Evolutionary conservation across 2,329 filamentous ascomycete species (phyloP).

Genomic region (Fusarium chaquense): DNA sequence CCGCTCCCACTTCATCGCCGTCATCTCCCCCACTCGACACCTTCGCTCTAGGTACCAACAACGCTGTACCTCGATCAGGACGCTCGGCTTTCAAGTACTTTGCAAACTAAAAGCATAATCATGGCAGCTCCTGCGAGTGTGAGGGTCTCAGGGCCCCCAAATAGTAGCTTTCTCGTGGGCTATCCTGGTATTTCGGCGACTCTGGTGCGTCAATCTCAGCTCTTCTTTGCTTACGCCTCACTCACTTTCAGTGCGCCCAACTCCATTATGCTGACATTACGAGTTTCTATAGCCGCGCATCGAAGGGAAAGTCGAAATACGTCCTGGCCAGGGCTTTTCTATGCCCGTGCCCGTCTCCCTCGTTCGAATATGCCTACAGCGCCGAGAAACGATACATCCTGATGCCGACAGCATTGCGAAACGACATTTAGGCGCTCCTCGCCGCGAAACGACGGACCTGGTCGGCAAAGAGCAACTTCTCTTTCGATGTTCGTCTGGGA

Average conservation of each 20-base stretch:
- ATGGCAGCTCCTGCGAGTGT: conserved; percentile 65
- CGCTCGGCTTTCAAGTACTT: conserved; percentile 22
- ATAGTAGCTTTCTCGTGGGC: conserved; percentile 95
- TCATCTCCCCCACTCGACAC: conserved; percentile 42
- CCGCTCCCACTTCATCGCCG: conserved; percentile 37
- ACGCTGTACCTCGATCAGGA: conserved; percentile 19
- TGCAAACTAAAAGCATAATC: conserved; percentile 33
- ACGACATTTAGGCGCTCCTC: conserved; percentile 88
- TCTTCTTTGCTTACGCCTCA: conserved; percentile 28
- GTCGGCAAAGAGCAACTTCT: conserved; percentile 96
- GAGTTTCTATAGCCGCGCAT: conserved; percentile 79
- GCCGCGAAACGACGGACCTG: conserved; percentile 90
- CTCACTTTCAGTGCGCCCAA: conserved; percentile 21
- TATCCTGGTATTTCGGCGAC: conserved; percentile 99
- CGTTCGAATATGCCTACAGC: conserved; percentile 92
- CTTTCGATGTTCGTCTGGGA: conserved; percentile 86
- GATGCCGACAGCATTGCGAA: conserved; percentile 94
- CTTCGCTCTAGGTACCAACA: conserved; percentile 27
- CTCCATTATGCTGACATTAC: conserved; percentile 35
- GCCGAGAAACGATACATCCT: conserved; percentile 95
- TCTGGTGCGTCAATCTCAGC: conserved; percentile 73
- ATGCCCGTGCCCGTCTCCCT: conserved; percentile 92
- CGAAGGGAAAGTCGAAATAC: conserved; percentile 97
- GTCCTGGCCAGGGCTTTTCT: conserved; percentile 85
- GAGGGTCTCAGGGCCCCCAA: conserved; percentile 95